Evolutionary conservation across 495 filamentous ascomycete species (phyloP).

Genomic region (Symbiotaphrina buchneri): DNA sequence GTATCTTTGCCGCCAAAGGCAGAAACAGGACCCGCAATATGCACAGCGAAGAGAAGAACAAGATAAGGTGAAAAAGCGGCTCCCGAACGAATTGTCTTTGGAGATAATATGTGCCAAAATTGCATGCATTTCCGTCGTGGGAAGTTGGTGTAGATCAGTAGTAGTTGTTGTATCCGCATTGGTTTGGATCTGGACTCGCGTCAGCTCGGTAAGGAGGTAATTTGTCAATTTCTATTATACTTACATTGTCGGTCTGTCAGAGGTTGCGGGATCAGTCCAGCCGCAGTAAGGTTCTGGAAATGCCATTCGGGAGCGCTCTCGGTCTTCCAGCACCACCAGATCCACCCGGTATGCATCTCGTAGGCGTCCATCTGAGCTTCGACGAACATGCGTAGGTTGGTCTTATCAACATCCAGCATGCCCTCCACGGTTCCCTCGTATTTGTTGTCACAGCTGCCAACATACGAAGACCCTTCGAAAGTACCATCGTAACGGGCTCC

Average conservation of each 20-base stretch:
- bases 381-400: slow-evolving; percentile 18
- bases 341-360: slow-evolving; percentile 39
- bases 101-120: too few species aligned
- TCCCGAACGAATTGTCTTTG: too few species aligned
- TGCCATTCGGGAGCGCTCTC: slow-evolving; percentile 78
- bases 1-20: too few species aligned
- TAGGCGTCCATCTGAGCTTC: slow-evolving; percentile 20
- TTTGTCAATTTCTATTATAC: too few species aligned
- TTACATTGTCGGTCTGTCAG: slow-evolving; percentile 18
- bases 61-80: too few species aligned
- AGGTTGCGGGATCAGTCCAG: slow-evolving; percentile 41
- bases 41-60: too few species aligned
- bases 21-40: too few species aligned
- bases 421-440: slow-evolving; percentile 27
- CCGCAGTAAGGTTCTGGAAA: slow-evolving; percentile 38
- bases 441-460: slow-evolving; percentile 29
- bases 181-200: too few species aligned
- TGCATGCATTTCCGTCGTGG: too few species aligned
- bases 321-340: slow-evolving; percentile 78
- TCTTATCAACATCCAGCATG: slow-evolving; percentile 25
- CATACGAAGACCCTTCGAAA: slow-evolving; percentile 1
- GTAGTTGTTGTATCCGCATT: too few species aligned
- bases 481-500: slow-evolving; percentile 12
- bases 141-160: too few species aligned
- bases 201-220: too few species aligned